These are phyloP conservation scores for Annulohypoxylon maeteangense DNA, from an alignment of 495 filamentous ascomycete genomes.

Conservation along the genomic window DNA sequence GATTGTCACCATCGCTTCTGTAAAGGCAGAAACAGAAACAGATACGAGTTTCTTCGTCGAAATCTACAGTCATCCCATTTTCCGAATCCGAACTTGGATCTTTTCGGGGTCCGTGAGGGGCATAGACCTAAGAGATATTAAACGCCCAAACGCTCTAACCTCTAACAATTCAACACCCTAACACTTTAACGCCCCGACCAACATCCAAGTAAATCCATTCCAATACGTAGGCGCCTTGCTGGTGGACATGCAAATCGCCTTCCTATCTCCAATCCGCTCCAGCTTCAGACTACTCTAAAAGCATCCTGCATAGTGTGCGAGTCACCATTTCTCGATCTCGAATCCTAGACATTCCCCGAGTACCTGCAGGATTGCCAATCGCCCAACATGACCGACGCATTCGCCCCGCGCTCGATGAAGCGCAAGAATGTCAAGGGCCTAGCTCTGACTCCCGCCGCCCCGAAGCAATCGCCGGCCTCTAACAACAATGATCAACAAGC, in stretches of 20 bases:
- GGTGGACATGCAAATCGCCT: conserved; percentile 36
- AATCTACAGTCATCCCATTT: conserved; percentile 12
- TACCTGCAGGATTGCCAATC: conserved; percentile 17
- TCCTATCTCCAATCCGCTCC: conserved; percentile 14
- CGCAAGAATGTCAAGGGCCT: conserved; percentile 99
- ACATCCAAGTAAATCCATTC: neutral
- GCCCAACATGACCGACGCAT: conserved; percentile 79
- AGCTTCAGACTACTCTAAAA: conserved; percentile 15
- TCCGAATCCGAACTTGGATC: conserved; percentile 22
- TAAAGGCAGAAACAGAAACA: neutral
- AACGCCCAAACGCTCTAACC: conserved; percentile 7
- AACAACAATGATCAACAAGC: conserved; percentile 63
- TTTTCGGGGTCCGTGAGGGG: conserved; percentile 34
- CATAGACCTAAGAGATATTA: conserved; percentile 25
- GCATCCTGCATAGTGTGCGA: conserved; percentile 16
- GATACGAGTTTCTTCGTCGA: conserved; percentile 18
- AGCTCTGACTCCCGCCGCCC: conserved; percentile 76
- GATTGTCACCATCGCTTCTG: conserved; percentile 8
- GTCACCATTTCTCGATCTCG: conserved; percentile 7
- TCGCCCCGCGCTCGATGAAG: conserved; percentile 92
- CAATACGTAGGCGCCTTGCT: conserved; percentile 7
- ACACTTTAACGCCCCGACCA: conserved; percentile 3
- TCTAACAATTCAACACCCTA: too few relatives aligned
- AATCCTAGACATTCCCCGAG: conserved; percentile 13
- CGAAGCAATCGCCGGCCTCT: conserved; percentile 57